Evolutionary conservation across 2,329 filamentous ascomycete genomes (phyloP).

Genomic region (Myotisia sp.): DNA sequence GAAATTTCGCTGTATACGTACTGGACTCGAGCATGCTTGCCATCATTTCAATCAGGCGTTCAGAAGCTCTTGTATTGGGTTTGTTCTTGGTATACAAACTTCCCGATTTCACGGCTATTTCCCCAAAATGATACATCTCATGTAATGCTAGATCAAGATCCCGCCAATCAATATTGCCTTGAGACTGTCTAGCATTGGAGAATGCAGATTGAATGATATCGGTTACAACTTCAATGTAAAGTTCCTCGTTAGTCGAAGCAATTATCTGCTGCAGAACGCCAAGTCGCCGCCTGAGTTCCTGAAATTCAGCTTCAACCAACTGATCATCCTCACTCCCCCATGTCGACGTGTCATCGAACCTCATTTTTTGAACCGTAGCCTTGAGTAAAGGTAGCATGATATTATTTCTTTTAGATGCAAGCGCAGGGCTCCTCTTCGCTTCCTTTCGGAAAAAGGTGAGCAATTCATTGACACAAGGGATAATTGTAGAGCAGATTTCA

Average conservation of each 20-base stretch:
- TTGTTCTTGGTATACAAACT: constrained; percentile 76
- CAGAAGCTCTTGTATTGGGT: constrained; percentile 63
- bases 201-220: constrained; percentile 81
- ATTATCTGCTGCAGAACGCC: constrained; percentile 87
- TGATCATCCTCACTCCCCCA: constrained; percentile 93
- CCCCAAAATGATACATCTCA: constrained; percentile 92
- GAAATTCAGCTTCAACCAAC: constrained; percentile 93
- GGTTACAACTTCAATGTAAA: constrained; percentile 81
- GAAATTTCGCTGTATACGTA: constrained; percentile 37
- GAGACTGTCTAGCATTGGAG: constrained; percentile 59
- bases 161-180: constrained; percentile 73
- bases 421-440: constrained; percentile 44
- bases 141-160: constrained; percentile 87
- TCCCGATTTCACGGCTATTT: constrained; percentile 77
- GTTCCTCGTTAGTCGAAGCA: constrained; percentile 69
- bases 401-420: constrained; percentile 60
- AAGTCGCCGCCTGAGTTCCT: constrained; percentile 78
- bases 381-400: constrained; percentile 82
- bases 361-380: constrained; percentile 89
- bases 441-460: constrained; percentile 80
- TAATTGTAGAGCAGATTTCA: constrained; percentile 91
- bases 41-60: constrained; percentile 84
- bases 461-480: constrained; percentile 82
- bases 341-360: constrained; percentile 83
- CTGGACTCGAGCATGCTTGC: constrained; percentile 84